Evolutionary conservation across 768 basidiomycete genomes (phyloP).

Genomic region (Exidia glandulosa): DNA sequence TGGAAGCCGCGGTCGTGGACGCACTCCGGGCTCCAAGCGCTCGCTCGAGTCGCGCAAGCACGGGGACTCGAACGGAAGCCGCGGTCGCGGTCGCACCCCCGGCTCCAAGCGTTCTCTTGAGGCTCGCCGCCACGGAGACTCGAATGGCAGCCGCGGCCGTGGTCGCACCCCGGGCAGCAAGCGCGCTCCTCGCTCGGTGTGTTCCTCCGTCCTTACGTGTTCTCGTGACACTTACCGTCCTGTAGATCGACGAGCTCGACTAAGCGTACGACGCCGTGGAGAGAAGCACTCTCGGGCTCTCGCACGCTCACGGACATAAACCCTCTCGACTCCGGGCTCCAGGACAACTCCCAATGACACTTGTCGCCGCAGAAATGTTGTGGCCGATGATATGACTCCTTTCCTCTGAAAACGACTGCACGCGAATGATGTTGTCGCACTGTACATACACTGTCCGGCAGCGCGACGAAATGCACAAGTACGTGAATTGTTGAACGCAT

Average conservation of each 20-base stretch:
- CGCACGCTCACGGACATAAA: no score
- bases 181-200: not conserved
- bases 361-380: no score
- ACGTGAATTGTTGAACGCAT: no score
- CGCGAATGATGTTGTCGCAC: no score
- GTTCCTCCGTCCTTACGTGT: not conserved
- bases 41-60: not conserved
- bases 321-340: no score
- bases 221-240: not conserved
- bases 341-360: no score
- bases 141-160: not conserved
- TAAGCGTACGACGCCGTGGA: not conserved
- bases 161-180: not conserved
- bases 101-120: not conserved
- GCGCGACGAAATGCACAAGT: no score
- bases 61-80: not conserved
- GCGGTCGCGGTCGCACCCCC: not conserved
- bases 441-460: no score
- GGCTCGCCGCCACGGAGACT: not conserved
- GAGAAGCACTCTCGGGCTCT: no score
- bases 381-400: no score
- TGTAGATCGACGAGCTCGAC: not conserved
- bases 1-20: not conserved
- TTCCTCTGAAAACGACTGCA: no score
- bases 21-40: not conserved